Evolutionary conservation across 257 asterid genomes (phyloP), one percentile per base, ranked within the genome.

Genomic region (Ligustrum vulgare): DNA sequence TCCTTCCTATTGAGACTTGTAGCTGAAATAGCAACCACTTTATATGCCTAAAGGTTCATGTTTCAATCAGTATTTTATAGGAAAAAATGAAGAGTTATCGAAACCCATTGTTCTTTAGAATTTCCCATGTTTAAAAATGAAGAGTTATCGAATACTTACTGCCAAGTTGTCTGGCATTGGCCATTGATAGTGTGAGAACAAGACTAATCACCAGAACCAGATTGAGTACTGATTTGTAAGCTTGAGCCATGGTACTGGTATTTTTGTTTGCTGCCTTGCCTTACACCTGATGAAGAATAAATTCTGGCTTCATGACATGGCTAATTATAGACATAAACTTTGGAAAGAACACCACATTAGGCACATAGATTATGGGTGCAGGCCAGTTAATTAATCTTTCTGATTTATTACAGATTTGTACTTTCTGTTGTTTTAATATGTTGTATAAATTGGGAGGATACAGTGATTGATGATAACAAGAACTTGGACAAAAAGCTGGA

Each of bases 141-240:
- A 9, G 9, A n/a, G n/a, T n/a, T n/a, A n/a, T n/a, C n/a, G 0
- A 66, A 35, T 51, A 67, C 69, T 51, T 69, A 54, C 74, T 37
- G 12, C 60, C 32, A 28, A 68, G 20, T 15, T 68, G 63, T 12
- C 6, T 15, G 73, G 74, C 37, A 9, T 67, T 20, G 15, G 74
- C 31, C 34, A 23, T n/a, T 4, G 80, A 70, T 9, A 76, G 63
- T 32, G 68, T 72, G 77, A 66, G 73, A 71, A 65, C 1, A 56
- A 78, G 65, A 51, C 70, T 65, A 18, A 78, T 70, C 31, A 78
- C 32, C 68, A 78, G 35, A 72, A 72, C 49, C 64, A 72, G 66
- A 23, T 63, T 77, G 72, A 70, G 34, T 4, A 9, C 13, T 16
- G 75, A 11, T 15, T 60, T 76, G 64, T 54, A 7, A 43, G 67